These are phyloP conservation scores for Penicillium sp. DNA, from an alignment of 2,329 filamentous ascomycete genomes.

Conservation along the genomic window DNA sequence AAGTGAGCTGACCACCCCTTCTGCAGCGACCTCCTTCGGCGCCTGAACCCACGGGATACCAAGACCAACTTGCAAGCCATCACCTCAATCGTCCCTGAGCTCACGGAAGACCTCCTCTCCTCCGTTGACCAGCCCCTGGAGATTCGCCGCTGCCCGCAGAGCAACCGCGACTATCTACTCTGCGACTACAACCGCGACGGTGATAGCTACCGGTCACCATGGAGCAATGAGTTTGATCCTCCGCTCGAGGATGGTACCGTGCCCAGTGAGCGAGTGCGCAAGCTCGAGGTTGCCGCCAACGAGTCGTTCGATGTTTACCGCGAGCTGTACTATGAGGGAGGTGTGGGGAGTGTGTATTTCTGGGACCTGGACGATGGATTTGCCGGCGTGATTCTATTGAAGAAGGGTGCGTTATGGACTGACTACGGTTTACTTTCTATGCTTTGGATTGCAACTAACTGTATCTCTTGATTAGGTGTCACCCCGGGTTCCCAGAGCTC, in stretches of 20 bases:
- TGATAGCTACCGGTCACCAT: slow-evolving; percentile 96
- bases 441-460: slow-evolving; percentile 8
- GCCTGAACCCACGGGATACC: slow-evolving; percentile 92
- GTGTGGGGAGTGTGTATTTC: slow-evolving; percentile 93
- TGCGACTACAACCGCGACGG: slow-evolving; percentile 99
- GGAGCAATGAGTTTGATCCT: slow-evolving; percentile 98
- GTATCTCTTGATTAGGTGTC: slow-evolving; percentile 52
- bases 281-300: slow-evolving; percentile 91
- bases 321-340: slow-evolving; percentile 89
- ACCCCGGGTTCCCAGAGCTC: slow-evolving; percentile 64
- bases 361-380: slow-evolving; percentile 99
- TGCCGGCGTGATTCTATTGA: slow-evolving; percentile 89
- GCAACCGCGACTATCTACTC: slow-evolving; percentile 91
- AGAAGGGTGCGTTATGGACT: slow-evolving; percentile 68
- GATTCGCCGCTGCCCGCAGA: slow-evolving; percentile 79
- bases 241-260: slow-evolving; percentile 83
- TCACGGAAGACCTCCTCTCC: slow-evolving; percentile 95
- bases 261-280: slow-evolving; percentile 83
- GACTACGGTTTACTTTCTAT: background rate
- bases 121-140: slow-evolving; percentile 95
- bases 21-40: slow-evolving; percentile 88
- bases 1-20: slow-evolving; percentile 28
- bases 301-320: slow-evolving; percentile 96
- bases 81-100: slow-evolving; percentile 80
- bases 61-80: slow-evolving; percentile 83